These are phyloP conservation scores for Papiliotrema nemorosa DNA, from an alignment of 1,284 basidiomycete genomes.

Conservation along the genomic window DNA sequence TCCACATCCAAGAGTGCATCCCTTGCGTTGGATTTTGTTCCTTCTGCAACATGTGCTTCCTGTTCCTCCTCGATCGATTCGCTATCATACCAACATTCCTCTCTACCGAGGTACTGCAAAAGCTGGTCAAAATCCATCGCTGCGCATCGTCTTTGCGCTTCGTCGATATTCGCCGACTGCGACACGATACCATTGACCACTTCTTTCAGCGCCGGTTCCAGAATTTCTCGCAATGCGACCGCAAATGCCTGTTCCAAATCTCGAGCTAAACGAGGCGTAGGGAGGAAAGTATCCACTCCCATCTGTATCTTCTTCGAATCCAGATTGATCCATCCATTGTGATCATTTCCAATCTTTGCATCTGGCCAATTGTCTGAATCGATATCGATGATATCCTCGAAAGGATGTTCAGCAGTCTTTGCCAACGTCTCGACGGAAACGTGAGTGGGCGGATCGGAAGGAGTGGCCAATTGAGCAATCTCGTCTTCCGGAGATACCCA, in stretches of 20 bases:
- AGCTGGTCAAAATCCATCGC: neutral
- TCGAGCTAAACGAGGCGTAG: neutral
- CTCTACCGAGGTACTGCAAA: neutral
- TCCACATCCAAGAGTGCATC: neutral
- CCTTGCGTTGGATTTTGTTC: neutral
- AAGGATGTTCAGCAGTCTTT: neutral
- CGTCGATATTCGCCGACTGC: neutral
- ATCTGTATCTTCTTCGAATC: no score
- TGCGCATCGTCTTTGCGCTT: neutral
- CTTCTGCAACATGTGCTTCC: neutral
- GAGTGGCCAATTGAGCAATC: constrained; percentile 13
- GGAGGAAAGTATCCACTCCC: no score
- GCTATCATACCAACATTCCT: neutral
- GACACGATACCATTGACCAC: no score
- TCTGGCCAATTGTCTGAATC: no score
- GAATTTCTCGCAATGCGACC: neutral
- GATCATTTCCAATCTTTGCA: neutral
- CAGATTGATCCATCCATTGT: neutral
- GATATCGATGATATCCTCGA: no score
- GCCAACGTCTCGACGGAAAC: neutral
- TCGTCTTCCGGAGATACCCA: constrained; percentile 37
- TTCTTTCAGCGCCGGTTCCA: neutral
- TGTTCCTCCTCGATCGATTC: neutral
- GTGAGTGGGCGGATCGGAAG: neutral
- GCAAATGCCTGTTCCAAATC: neutral